These are phyloP conservation scores for Flaveria sonorensis DNA, from an alignment of 129 eudicot genomes.

Conservation along the genomic window DNA sequence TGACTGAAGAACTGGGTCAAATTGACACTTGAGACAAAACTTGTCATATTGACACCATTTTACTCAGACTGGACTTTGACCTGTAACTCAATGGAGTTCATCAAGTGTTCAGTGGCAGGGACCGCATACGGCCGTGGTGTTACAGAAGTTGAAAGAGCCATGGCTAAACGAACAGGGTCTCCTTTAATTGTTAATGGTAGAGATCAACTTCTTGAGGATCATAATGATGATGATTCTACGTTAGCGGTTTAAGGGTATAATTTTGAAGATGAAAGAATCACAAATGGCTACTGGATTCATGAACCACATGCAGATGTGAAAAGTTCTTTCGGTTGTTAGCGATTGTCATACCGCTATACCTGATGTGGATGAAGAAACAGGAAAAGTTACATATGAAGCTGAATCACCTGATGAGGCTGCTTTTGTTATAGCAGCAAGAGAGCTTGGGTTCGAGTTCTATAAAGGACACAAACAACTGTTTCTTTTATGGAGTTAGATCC, in stretches of 20 bases:
- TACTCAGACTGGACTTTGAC: slow-evolving; percentile 95
- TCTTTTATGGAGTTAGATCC: slow-evolving; percentile 69
- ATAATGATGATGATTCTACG: slow-evolving; percentile 29
- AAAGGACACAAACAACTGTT: slow-evolving; percentile 76
- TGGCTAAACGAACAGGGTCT: slow-evolving; percentile 77
- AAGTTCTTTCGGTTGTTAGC: slow-evolving; percentile 77
- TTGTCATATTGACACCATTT: too few species aligned
- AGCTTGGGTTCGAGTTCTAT: slow-evolving; percentile 85
- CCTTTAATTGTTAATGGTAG: slow-evolving; percentile 39
- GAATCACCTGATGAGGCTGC: slow-evolving; percentile 99
- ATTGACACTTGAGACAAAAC: too few species aligned
- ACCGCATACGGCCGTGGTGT: slow-evolving; percentile 74
- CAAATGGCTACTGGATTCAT: slow-evolving; percentile 71
- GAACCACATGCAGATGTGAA: slow-evolving; percentile 59
- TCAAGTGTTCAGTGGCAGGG: slow-evolving; percentile 84
- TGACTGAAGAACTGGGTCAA: slow-evolving; percentile 94
- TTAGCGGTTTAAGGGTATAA: slow-evolving; percentile 72
- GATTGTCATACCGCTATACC: slow-evolving; percentile 94
- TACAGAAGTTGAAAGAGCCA: slow-evolving; percentile 80
- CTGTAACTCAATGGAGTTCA: slow-evolving; percentile 93
- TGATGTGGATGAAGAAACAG: slow-evolving; percentile 66
- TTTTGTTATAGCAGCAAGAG: slow-evolving; percentile 84
- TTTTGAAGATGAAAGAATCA: slow-evolving; percentile 76
- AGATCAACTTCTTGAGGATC: slow-evolving; percentile 33
- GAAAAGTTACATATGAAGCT: slow-evolving; percentile 81